Conservation (phyloP, 2,329 filamentous ascomycete genomes). For the Colletotrichum spaethianum region DNA sequence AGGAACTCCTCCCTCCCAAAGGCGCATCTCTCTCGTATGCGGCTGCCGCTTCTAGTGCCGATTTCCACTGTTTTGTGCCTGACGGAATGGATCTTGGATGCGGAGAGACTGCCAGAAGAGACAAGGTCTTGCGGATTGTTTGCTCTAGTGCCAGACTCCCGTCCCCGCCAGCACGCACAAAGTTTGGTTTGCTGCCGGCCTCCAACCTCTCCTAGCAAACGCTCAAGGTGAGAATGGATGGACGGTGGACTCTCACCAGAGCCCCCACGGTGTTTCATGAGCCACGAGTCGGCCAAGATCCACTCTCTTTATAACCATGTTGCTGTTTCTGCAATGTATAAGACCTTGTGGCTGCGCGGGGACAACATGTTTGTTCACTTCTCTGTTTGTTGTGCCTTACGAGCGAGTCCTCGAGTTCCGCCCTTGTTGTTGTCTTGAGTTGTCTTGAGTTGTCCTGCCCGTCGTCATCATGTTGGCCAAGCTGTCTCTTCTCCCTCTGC, state of each 20-base stretch:
- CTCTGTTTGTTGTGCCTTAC: conserved; percentile 15
- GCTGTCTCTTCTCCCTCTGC: conserved; percentile 38
- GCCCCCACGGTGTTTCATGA: conserved; percentile 18
- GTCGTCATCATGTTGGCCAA: conserved; percentile 42
- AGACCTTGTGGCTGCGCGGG: conserved; percentile 21
- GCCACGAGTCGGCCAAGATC: conserved; percentile 22
- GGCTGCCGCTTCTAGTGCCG: conserved; percentile 10
- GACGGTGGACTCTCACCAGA: conserved; percentile 15
- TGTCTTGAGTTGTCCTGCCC: conserved; percentile 1
- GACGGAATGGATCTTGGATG: conserved; percentile 14
- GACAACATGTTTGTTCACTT: neutral
- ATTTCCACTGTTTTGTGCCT: conserved; percentile 17
- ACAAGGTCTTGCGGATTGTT: conserved; percentile 9
- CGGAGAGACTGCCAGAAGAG: conserved; percentile 33
- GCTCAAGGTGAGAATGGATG: neutral
- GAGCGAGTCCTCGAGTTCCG: conserved; percentile 29
- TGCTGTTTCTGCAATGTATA: conserved; percentile 31
- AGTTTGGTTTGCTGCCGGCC: conserved; percentile 9
- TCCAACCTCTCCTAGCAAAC: conserved; percentile 4
- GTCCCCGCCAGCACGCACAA: conserved; percentile 13
- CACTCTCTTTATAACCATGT: conserved; percentile 18
- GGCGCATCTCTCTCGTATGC: neutral
- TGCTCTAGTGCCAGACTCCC: conserved; percentile 28
- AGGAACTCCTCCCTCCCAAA: conserved; percentile 17
- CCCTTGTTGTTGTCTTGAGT: conserved; percentile 5